Base-by-base conservation (phyloP, 2,329 filamentous ascomycete genomes). In the Geosmithia putterillii region DNA sequence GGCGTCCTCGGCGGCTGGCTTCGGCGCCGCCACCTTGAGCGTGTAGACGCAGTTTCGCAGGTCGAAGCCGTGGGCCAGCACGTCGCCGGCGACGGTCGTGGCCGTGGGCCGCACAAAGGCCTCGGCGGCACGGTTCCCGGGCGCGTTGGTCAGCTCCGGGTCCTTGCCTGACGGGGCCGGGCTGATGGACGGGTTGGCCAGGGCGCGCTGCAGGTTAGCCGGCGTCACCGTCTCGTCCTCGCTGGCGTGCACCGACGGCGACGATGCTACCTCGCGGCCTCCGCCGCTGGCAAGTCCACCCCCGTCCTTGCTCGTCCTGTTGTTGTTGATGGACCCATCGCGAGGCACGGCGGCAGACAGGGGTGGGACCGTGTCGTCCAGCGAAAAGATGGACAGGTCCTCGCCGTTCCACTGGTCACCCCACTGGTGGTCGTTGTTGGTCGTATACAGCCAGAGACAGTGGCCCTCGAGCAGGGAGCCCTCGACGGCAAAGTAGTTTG, bases 361-460 rank as follows among this genome's bases (percentile, higher is more conserved):
- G 2, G 74, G 71, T 35, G 82, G 58, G 15, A 70, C 63, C 44
- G 79, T 81, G 60, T 98, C 94, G 57, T 98, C 89, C 5, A 77
- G 53, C 0, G 87, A 95, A 57, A 80, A 83, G 44, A 98, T 92
- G 5, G 89, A 95, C 28, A 98, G 65, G 58, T 98, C 92, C 61
- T 98, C 92, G 40, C 92, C 92, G 52, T 98, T 98, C 92, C 92
- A 98, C 50, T 87, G 79, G 54, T 98, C 92, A 44, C 92, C 92
- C 64, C 86, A 82, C 55, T 82, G 71, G 57, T 98, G 92, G 48
- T 83, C 82, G 57, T 96, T 98, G 73, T 74, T 74, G 18, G 77
- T 74, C 48, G 78, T 79, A 60, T 98, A 98, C 2, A 87, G 69
- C 92, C 92, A 98, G 39, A 95, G 61, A 0, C 88, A 86, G 55